Base-by-base conservation (phyloP, 2,329 filamentous ascomycete genomes). In the Aspergillus sclerotialis region DNA sequence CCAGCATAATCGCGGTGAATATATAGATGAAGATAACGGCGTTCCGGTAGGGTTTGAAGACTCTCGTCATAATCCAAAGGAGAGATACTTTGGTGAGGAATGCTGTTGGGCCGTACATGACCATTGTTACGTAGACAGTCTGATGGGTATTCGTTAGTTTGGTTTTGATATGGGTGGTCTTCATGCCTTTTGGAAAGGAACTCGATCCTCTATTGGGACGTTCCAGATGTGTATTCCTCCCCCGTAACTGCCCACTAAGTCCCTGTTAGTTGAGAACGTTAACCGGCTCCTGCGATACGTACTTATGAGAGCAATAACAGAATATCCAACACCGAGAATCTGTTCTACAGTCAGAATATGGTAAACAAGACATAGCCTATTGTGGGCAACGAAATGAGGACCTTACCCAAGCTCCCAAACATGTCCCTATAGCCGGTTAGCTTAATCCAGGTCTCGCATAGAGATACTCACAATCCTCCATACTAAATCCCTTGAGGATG, bases 21-120 rank as follows among this genome's bases (percentile, higher is more conserved):
- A 57, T 17, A 41, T 63, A 62, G 26, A 68, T 60, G 17, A 61
- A 58, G 5, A 59, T 49, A 4, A 61, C 49, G 4, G 55, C 57
- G 44, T 65, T 65, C 24, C 52, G 58, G 38, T 65, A 62, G 1
- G 56, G 45, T 6, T 56, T 58, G 42, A 69, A 69, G 6, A 69
- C 63, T 11, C 65, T 54, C 5, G 55, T 56, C 37, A 67, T 64
- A 34, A 69, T 66, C 40, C 63, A 52, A 3, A 69, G 56, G 3
- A 69, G 57, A n/a, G 66, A 59, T 25, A 61, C 38, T 35, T 68
- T 68, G n/a, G 64, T 64, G 7, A 59, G 49, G 28, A 61, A 54
- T 10, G 67, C 61, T 46, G 65, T 68, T 11, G 65, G 65, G 1
- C 63, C 62, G 42, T 69, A 69, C 43, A 69, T 60, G 34, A 69